Conservation (phyloP, 495 filamentous ascomycete species). For the Chlorociboria aeruginascens region DNA sequence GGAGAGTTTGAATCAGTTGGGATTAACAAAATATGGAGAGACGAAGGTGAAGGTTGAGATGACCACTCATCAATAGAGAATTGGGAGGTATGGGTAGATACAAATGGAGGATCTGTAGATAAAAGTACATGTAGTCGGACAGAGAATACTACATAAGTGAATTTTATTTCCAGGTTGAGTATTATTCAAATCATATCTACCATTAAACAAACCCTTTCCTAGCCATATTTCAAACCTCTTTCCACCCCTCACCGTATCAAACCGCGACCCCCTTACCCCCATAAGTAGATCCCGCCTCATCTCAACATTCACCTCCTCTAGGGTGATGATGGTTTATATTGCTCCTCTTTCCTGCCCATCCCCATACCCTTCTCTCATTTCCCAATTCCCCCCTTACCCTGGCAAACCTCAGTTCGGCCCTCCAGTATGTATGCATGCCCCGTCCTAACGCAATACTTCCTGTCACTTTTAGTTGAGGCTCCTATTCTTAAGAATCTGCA, state of each 20-base stretch:
- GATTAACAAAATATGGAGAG: too few relatives aligned
- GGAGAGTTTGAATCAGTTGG: too few relatives aligned
- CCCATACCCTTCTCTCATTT: conserved; percentile 6
- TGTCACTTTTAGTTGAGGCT: conserved; percentile 19
- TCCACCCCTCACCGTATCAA: conserved; percentile 21
- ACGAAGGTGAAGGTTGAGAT: too few relatives aligned
- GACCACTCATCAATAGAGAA: too few relatives aligned
- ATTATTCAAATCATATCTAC: too few relatives aligned
- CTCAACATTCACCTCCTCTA: conserved; percentile 30
- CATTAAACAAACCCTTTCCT: not conserved
- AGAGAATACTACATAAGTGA: too few relatives aligned
- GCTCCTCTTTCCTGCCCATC: not conserved
- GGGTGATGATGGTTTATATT: too few relatives aligned
- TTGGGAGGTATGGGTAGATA: too few relatives aligned
- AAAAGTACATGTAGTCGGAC: too few relatives aligned
- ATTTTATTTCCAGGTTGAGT: too few relatives aligned
- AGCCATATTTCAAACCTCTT: conserved; percentile 4
- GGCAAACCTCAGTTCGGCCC: conserved; percentile 19
- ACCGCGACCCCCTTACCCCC: conserved; percentile 36
- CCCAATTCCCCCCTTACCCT: conserved; percentile 16
- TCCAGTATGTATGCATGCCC: conserved; percentile 21
- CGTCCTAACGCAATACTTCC: conserved; percentile 17
- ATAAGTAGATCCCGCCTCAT: conserved; percentile 34
- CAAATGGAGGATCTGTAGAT: too few relatives aligned
- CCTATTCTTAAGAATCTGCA: conserved; percentile 21